Conservation (phyloP, 352 stramenopile species). For the Pythium apleroticum region DNA sequence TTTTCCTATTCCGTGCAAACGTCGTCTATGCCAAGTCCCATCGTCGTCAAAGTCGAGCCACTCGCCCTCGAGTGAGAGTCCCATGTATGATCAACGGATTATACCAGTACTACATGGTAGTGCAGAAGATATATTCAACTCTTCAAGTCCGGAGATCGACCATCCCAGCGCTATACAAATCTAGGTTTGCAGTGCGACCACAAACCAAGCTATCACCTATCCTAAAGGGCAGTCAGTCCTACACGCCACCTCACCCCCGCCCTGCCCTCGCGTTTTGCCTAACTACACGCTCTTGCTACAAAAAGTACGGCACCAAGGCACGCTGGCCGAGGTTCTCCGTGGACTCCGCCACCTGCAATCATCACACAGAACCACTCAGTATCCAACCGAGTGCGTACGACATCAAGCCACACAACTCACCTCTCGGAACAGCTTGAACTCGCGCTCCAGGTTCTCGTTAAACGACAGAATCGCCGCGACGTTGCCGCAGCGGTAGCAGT, state of each 20-base stretch:
- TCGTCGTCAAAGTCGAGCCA: slow-evolving; percentile 53
- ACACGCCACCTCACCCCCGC: neutral
- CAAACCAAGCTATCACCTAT: slow-evolving; percentile 31
- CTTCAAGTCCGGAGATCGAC: slow-evolving; percentile 11
- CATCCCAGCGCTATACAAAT: slow-evolving; percentile 10
- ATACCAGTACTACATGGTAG: neutral
- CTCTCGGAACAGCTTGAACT: slow-evolving; percentile 90
- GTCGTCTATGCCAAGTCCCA: slow-evolving; percentile 46
- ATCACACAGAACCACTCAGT: neutral
- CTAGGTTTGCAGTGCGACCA: neutral
- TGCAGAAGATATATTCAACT: slow-evolving; percentile 23
- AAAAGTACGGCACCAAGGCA: slow-evolving; percentile 83
- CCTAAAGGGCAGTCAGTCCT: neutral
- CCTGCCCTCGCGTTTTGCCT: neutral
- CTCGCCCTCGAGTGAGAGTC: slow-evolving; percentile 28
- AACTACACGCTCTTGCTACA: slow-evolving; percentile 46
- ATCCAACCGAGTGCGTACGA: neutral
- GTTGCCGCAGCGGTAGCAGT: slow-evolving; percentile 87
- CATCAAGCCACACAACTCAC: slow-evolving; percentile 29
- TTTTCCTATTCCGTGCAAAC: slow-evolving; percentile 74
- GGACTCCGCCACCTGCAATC: slow-evolving; percentile 66
- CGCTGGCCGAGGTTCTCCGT: slow-evolving; percentile 77
- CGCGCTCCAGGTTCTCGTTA: slow-evolving; percentile 81
- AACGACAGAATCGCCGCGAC: slow-evolving; percentile 82
- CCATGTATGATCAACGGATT: neutral